Base-by-base conservation (phyloP, 352 stramenopile species). In the Pythium dissotocum region DNA sequence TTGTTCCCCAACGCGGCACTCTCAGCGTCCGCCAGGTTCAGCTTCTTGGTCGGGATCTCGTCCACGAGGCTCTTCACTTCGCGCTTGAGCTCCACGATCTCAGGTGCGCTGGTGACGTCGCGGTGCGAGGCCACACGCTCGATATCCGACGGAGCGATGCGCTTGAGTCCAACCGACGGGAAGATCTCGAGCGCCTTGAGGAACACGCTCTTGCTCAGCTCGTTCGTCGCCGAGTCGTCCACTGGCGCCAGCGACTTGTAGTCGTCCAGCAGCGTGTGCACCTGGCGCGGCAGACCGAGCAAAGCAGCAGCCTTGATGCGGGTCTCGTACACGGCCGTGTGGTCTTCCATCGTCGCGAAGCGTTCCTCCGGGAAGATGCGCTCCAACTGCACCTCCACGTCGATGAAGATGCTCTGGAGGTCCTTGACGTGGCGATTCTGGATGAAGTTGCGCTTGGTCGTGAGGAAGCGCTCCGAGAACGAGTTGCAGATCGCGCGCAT, bases 401-500 rank as follows among this genome's bases (percentile, higher is more conserved):
- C 85, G 18, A 79, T 26, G 24, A 78, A 88, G 21, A 91, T 75
- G 62, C 77, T 79, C 55, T 86, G 75, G 18, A 93, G 63, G 18
- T 89, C 78, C 26, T 79, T 71, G 0, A 90, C 62, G 30, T 82
- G 74, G 33, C 56, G 59, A 38, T 70, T 72, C 54, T 76, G 66
- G 42, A 90, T 75, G 16, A 26, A 71, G 16, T 72, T 71, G 1
- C 76, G 70, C 58, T 83, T 72, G 33, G 84, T 53, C 18, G 46
- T 77, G 48, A 77, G 78, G 61, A 90, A 88, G 18, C 77, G 78
- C 26, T 86, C 76, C 1, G 73, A 82, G 69, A 84, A 85, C 33
- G 85, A 90, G 76, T 89, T 78, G 33, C 80, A 49, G 32, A 91
- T 60, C 10, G 82, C 76, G 49, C 83, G 85, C 82, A 91, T 90